phyloP scores from a whole-genome alignment of 1,139 yeast species.

The Zygotorulaspora mrakii region DNA sequence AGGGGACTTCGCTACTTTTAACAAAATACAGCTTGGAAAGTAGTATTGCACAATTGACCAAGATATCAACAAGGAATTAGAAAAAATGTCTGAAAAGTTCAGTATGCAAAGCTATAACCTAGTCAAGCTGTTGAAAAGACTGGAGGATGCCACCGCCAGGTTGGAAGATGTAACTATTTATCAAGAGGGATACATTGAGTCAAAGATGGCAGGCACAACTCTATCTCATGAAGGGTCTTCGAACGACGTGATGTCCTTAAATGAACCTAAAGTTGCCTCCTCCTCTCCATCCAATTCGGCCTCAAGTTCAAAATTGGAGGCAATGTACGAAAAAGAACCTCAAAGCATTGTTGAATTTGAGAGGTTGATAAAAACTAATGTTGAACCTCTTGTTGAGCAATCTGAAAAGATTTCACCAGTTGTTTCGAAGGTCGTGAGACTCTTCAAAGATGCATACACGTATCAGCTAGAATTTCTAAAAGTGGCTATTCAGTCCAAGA shows the following conservation, averaged over 20 bases:
- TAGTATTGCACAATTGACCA: too few relatives aligned
- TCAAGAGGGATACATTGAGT: conserved; percentile 51
- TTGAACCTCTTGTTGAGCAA: conserved; percentile 57
- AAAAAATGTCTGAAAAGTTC: conserved; percentile 47
- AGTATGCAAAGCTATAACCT: conserved; percentile 77
- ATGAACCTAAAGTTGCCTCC: conserved; percentile 8
- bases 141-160: conserved; percentile 91
- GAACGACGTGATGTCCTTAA: conserved; percentile 9
- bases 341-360: conserved; percentile 53
- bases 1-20: background rate
- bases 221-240: conserved; percentile 21
- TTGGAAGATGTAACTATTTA: conserved; percentile 82
- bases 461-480: conserved; percentile 57
- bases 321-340: conserved; percentile 28
- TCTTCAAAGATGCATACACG: conserved; percentile 55
- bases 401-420: conserved; percentile 61
- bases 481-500: conserved; percentile 56
- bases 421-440: conserved; percentile 57
- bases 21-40: too few relatives aligned
- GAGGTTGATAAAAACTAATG: conserved; percentile 47
- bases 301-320: conserved; percentile 28
- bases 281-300: conserved; percentile 26
- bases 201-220: conserved; percentile 24
- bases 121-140: conserved; percentile 73
- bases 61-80: background rate